A percentile compares a stretch with the other conserved stretches of the same genome.
Conservation (phyloP, 495 filamentous ascomycete species). For the Friedmanniomyces endolithicus region DNA sequence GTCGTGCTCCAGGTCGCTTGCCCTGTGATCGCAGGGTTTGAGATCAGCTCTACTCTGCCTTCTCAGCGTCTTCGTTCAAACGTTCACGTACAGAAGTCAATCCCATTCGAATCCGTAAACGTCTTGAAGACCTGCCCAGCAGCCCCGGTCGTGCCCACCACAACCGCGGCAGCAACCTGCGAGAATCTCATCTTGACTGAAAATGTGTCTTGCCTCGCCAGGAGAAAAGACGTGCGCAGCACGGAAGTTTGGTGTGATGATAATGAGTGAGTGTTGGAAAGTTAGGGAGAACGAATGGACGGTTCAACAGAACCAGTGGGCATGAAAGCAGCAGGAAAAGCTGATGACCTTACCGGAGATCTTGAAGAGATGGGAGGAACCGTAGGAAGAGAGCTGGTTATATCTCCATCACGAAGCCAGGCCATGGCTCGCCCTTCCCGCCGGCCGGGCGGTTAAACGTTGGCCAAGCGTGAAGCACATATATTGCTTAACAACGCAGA, state of each 20-base stretch:
- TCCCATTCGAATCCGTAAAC: slow-evolving; percentile 8
- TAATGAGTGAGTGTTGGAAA: slow-evolving; percentile 2
- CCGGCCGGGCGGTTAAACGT: not conserved
- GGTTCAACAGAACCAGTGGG: not conserved
- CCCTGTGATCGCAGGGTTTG: not conserved
- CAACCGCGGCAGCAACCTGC: not conserved
- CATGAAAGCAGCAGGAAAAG: not conserved
- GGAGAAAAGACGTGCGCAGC: slow-evolving; percentile 6
- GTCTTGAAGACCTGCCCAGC: slow-evolving; percentile 2
- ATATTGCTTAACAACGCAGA: not conserved
- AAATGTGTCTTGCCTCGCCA: not conserved
- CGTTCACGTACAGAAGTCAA: slow-evolving; percentile 5
- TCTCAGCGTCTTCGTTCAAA: no score
- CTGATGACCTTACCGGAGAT: not conserved
- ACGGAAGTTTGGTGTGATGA: not conserved
- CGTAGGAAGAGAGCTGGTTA: not conserved
- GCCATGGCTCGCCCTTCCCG: no score
- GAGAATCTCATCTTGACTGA: not conserved
- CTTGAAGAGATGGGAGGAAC: not conserved
- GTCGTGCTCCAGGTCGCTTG: slow-evolving; percentile 3
- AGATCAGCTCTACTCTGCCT: not conserved
- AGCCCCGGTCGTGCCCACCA: not conserved
- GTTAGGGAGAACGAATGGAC: slow-evolving; percentile 9
- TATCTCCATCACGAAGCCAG: not conserved
- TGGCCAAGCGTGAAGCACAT: not conserved